Conservation (phyloP, 495 filamentous ascomycete species). For the Neurospora sp. region DNA sequence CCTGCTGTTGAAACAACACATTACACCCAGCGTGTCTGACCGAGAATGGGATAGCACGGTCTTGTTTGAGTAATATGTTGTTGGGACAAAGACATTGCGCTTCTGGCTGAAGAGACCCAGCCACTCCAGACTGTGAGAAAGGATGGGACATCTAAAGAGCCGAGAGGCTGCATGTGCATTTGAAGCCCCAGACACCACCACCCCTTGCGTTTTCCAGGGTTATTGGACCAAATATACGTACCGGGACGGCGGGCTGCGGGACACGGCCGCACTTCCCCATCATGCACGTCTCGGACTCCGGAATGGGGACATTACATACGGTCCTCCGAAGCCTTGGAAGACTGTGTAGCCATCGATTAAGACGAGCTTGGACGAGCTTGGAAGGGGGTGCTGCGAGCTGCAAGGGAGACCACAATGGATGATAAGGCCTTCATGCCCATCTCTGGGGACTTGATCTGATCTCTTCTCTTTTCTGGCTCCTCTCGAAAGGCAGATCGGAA, state of each 20-base stretch:
- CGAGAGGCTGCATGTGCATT: background rate
- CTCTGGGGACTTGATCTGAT: background rate
- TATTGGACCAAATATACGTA: background rate
- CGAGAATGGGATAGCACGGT: background rate
- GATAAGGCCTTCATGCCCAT: background rate
- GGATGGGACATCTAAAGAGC: background rate
- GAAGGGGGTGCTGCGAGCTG: background rate
- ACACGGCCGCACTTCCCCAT: conserved; percentile 23
- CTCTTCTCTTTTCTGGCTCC: background rate
- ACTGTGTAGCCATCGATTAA: background rate
- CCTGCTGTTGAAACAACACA: background rate
- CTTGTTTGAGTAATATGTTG: background rate
- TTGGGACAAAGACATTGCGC: background rate
- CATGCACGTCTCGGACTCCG: conserved; percentile 14
- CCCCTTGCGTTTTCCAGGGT: background rate
- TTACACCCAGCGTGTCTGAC: background rate
- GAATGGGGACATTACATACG: conserved; percentile 2
- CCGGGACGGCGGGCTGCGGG: background rate
- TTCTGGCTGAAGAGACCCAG: background rate
- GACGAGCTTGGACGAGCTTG: background rate
- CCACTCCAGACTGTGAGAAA: background rate
- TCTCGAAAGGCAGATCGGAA: background rate
- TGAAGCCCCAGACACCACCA: background rate
- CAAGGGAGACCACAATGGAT: background rate
- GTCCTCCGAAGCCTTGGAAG: background rate